Base-by-base conservation (phyloP, 1,139 yeast species). In the Kodamaea ohmeri region DNA sequence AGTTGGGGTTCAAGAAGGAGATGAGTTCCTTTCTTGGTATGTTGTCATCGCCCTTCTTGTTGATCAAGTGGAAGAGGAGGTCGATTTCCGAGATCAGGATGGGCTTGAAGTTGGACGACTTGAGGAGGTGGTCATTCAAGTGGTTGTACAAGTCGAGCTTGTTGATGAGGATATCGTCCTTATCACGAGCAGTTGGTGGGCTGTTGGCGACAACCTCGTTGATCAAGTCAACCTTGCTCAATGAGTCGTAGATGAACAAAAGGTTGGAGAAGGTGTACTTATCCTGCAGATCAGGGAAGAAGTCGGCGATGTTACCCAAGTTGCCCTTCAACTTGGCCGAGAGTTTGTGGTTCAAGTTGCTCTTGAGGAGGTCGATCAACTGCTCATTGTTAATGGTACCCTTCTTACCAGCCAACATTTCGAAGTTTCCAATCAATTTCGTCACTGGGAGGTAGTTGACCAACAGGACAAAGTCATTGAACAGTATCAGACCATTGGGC, bases 151-250 rank as follows among this genome's bases (percentile, higher is more conserved):
- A 63, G 45, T 67, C 74, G 26, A 48, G 46, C 46, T 67, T 68
- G 51, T 68, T 68, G 49, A 72, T 71, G 47, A 67, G 57, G 36
- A 71, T 63, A 45, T 69, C 77, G 39, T 68, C 66, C 39, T 67
- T 73, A 33, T 71, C 75, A 39, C 59, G 58, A 13, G 67, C 59
- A 16, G 63, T 56, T 11, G 76, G 74, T n/a, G 75, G 74, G 26
- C 73, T 67, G 52, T 75, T 73, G 42, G 81, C 83, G 39, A 80
- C 75, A 25, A 78, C 68, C 58, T 78, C 84, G 52, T 81, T 81
- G 45, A 81, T 65, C 47, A 71, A 58, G 50, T 71, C 77, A 36
- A 71, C 59, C 47, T 70, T 71, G 48, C 63, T 63, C 48, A 71
- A 63, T 37, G 72, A 56, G 46, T 69, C 68, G 54, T 69, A 70